Evolutionary conservation across 495 filamentous ascomycete genomes (phyloP).

Genomic region (Daldinia bambusicola): DNA sequence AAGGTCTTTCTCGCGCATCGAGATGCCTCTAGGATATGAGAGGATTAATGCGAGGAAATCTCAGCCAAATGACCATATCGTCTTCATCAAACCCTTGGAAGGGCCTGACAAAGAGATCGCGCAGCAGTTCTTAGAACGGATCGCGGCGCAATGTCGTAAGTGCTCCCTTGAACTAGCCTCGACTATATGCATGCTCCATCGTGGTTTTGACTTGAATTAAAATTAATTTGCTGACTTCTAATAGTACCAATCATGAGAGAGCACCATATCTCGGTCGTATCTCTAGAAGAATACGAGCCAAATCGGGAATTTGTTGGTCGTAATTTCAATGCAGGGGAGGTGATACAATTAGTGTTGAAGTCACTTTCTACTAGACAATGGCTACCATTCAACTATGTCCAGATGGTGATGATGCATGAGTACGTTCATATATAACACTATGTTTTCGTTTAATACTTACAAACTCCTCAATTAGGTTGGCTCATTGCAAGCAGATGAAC

Average conservation of each 20-base stretch:
- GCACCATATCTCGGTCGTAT: conserved; percentile 72
- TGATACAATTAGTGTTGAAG: conserved; percentile 80
- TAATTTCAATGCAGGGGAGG: conserved; percentile 87
- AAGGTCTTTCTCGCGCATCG: conserved; percentile 16
- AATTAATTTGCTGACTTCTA: conserved; percentile 18
- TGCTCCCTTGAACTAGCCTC: not conserved
- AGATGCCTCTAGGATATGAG: conserved; percentile 75
- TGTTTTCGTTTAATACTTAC: not conserved
- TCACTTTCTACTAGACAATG: conserved; percentile 68
- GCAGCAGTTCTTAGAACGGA: conserved; percentile 76
- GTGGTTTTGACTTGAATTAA: not conserved
- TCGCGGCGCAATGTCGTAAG: conserved; percentile 77
- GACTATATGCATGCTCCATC: not conserved
- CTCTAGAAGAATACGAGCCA: conserved; percentile 79
- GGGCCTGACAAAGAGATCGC: conserved; percentile 67
- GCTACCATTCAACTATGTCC: conserved; percentile 79
- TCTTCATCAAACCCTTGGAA: conserved; percentile 79
- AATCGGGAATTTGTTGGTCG: conserved; percentile 80
- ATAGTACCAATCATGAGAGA: conserved; percentile 75
- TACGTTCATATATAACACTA: conserved; percentile 22
- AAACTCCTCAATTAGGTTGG: conserved; percentile 60
- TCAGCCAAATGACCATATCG: conserved; percentile 74
- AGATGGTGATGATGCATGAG: conserved; percentile 89
- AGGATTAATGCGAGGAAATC: conserved; percentile 72
- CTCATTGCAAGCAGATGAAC: conserved; percentile 87